Conservation (phyloP, 1,284 basidiomycete species). For the Acaromyces ingoldii region DNA sequence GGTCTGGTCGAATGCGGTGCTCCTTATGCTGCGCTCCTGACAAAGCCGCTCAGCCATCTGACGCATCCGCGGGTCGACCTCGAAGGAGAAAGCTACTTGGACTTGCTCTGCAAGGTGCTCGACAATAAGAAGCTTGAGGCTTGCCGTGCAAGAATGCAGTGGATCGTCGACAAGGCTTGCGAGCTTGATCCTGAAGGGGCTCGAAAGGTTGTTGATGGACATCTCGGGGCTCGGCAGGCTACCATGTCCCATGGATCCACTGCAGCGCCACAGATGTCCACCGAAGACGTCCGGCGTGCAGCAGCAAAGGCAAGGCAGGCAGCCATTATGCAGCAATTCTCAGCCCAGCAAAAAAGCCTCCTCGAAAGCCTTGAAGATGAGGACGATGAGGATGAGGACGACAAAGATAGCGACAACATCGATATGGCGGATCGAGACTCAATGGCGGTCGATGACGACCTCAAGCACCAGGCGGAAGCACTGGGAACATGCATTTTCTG, state of each 20-base stretch:
- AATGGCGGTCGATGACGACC: constrained; percentile 64
- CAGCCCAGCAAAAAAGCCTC: constrained; percentile 45
- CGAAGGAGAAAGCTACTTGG: constrained; percentile 5
- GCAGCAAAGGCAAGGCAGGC: constrained; percentile 46
- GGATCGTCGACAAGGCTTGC: constrained; percentile 32
- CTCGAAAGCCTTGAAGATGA: constrained; percentile 42
- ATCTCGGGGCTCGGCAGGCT: not conserved
- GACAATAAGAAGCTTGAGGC: constrained; percentile 27
- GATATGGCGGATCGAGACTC: constrained; percentile 51
- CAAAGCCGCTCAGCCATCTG: not conserved
- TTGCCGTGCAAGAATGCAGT: constrained; percentile 33
- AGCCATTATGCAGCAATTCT: constrained; percentile 49
- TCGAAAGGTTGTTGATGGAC: constrained; percentile 5
- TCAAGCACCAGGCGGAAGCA: constrained; percentile 52
- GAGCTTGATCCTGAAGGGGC: constrained; percentile 11
- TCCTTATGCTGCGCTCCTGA: constrained; percentile 17
- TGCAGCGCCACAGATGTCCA: constrained; percentile 12
- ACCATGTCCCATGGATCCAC: not conserved
- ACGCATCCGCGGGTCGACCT: not conserved
- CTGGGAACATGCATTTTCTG: constrained; percentile 91
- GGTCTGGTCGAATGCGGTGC: constrained; percentile 32
- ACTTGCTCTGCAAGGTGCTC: constrained; percentile 29
- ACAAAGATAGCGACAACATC: constrained; percentile 19
- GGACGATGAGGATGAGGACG: constrained; percentile 32
- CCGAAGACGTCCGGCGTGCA: constrained; percentile 32